Base-by-base conservation (phyloP, 257 asterid genomes). In the Coffea canephora region DNA sequence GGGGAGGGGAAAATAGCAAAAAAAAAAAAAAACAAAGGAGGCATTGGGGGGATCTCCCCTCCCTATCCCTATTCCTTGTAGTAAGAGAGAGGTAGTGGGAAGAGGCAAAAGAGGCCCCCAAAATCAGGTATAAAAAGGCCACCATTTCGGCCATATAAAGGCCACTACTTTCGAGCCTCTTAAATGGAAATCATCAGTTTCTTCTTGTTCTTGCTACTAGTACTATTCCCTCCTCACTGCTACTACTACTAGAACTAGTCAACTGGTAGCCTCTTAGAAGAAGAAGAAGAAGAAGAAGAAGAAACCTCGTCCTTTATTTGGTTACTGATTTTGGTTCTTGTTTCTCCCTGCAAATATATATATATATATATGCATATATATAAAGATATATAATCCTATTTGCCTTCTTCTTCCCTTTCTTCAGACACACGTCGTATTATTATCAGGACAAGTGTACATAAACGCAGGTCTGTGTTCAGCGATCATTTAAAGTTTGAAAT, bases 61-160 rank as follows among this genome's bases (percentile, higher is more conserved):
- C 43, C 15, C 46, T 67, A 36, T 36, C 8, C 2, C 25, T 65
- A 19, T 6, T 18, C 12, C 18, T 64, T 15, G 6, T 8, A 5
- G 4, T 59, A 21, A 31, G 70, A 65, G 43, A 31, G 70, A 10
- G 69, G 41, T 39, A 4, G 19, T 27, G 27, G 72, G 54, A 18
- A 27, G 41, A 36, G 1, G 50, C 59, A 27, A 66, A 12, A 27
- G 68, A 34, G 72, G 31, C 61, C 73, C 78, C 87, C 71, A 77
- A 61, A 78, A 80, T 67, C 86, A 81, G 82, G 90, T 87, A 87
- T 87, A 86, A 85, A 85, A 89, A 84, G 80, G 81, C 64, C 73
- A 80, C 71, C 74, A 81, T 75, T 76, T 83, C 74, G 21, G 31
- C 78, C 66, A 48, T 74, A 74, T 59, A 69, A 54, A 67, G 69